Conservation (phyloP, 805 yeast species). For the Schizosaccharomyces octosporus region DNA sequence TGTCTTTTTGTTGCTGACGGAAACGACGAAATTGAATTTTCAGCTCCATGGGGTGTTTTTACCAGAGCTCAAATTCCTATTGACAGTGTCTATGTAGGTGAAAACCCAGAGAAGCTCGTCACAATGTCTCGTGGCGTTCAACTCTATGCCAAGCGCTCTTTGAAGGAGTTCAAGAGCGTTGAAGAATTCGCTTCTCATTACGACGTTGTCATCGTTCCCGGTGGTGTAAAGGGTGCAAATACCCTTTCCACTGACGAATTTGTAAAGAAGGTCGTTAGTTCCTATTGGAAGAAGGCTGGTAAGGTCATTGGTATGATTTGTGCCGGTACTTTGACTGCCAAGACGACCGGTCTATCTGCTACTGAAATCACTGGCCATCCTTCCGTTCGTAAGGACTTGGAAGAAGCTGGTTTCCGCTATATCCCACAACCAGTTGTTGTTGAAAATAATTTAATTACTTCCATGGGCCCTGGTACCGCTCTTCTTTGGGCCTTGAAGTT, state of each 20-base stretch:
- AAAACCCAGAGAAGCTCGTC: neutral
- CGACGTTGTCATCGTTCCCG: constrained; percentile 1
- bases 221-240: neutral
- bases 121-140: constrained; percentile 1
- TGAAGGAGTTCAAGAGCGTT: neutral
- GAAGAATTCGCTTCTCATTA: neutral
- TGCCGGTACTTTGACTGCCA: neutral
- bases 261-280: neutral
- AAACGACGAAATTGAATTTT: constrained; percentile 2
- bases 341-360: neutral
- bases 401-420: neutral
- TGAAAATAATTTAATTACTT: neutral
- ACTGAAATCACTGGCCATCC: neutral
- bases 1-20: constrained; percentile 3
- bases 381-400: neutral
- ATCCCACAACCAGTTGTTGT: neutral
- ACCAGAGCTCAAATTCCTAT: neutral
- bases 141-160: neutral
- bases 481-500: constrained; percentile 1
- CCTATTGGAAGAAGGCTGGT: neutral
- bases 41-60: constrained; percentile 2
- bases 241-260: neutral
- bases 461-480: constrained; percentile 2
- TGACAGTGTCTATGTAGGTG: constrained; percentile 1
- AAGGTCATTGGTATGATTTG: constrained; percentile 2